phyloP scores from a whole-genome alignment of 225 moss, liverwort and hornwort species.

The Climacium dendroides region DNA sequence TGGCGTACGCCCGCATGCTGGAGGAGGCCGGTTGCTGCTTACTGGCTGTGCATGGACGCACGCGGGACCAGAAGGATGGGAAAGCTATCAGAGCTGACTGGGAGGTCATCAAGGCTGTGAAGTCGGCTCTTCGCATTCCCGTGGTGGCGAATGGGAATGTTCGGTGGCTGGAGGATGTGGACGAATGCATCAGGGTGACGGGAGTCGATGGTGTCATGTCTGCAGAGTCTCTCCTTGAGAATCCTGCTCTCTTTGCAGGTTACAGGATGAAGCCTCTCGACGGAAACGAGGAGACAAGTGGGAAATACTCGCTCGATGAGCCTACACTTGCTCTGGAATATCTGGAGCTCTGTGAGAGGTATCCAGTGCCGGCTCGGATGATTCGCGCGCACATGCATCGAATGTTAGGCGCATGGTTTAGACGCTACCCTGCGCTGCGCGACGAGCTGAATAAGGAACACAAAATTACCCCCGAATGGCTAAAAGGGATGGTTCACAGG shows the following conservation, averaged over 20 bases:
- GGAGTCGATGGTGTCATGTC: slow-evolving; percentile 96
- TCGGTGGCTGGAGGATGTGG: slow-evolving; percentile 80
- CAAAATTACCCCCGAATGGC: slow-evolving; percentile 58
- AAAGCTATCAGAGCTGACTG: slow-evolving; percentile 77
- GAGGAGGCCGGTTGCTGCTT: slow-evolving; percentile 92
- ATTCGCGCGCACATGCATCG: slow-evolving; percentile 90
- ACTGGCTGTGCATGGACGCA: slow-evolving; percentile 89
- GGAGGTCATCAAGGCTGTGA: slow-evolving; percentile 82
- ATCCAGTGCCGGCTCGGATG: slow-evolving; percentile 91
- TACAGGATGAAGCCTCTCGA: slow-evolving; percentile 31
- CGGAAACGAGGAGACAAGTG: not conserved
- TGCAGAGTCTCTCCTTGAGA: slow-evolving; percentile 97
- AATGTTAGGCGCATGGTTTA: slow-evolving; percentile 76
- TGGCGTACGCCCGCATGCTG: slow-evolving; percentile 78
- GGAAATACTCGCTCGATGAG: slow-evolving; percentile 25
- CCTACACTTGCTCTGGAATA: slow-evolving; percentile 62
- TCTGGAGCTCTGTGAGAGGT: slow-evolving; percentile 69
- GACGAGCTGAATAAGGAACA: slow-evolving; percentile 78
- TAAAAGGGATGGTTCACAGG: slow-evolving; percentile 62
- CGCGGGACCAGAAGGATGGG: slow-evolving; percentile 87
- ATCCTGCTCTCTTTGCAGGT: slow-evolving; percentile 76
- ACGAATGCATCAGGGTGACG: slow-evolving; percentile 58
- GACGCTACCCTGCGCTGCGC: slow-evolving; percentile 56
- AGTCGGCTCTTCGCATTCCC: slow-evolving; percentile 62
- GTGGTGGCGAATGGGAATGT: slow-evolving; percentile 92